A percentile compares a stretch with the other conserved stretches of the same genome.
Conservation (phyloP, 1,139 yeast genomes). For the Barnettozyma hawaiiensis region DNA sequence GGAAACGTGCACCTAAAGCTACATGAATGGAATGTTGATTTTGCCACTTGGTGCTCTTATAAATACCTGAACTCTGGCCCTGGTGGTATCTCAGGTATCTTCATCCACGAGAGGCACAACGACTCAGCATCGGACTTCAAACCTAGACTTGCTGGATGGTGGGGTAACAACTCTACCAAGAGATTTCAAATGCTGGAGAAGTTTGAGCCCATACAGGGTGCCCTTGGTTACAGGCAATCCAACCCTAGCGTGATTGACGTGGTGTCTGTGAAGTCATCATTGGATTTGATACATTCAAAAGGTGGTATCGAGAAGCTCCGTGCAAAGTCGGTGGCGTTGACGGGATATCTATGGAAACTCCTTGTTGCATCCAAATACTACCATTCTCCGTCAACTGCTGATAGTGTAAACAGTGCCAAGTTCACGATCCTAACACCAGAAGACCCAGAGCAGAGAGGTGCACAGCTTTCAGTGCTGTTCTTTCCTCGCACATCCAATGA, state of each 20-base stretch:
- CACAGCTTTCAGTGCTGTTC: slow-evolving; percentile 74
- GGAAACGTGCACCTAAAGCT: slow-evolving; percentile 75
- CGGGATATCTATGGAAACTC: slow-evolving; percentile 48
- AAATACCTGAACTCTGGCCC: slow-evolving; percentile 91
- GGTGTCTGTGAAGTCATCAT: slow-evolving; percentile 61
- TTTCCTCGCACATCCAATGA: slow-evolving; percentile 38
- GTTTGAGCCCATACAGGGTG: slow-evolving; percentile 77
- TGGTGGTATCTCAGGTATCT: slow-evolving; percentile 84
- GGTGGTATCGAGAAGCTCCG: slow-evolving; percentile 64
- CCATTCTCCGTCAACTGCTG: slow-evolving; percentile 26
- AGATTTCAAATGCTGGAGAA: slow-evolving; percentile 76
- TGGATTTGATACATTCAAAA: slow-evolving; percentile 51
- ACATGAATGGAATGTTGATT: slow-evolving; percentile 88
- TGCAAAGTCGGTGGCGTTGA: slow-evolving; percentile 50
- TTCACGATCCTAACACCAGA: slow-evolving; percentile 74
- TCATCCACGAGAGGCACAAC: slow-evolving; percentile 56
- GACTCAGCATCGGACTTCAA: slow-evolving; percentile 34
- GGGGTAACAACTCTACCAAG: slow-evolving; percentile 75
- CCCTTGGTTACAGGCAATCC: slow-evolving; percentile 85
- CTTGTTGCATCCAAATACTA: slow-evolving; percentile 43
- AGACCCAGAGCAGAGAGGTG: slow-evolving; percentile 56
- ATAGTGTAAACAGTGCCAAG: slow-evolving; percentile 31
- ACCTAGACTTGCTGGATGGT: slow-evolving; percentile 92
- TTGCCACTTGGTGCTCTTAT: slow-evolving; percentile 93
- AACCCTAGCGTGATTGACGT: slow-evolving; percentile 86